A percentile compares a stretch with the other conserved stretches of the same genome.
These are phyloP conservation scores for Paraphoma chrysanthemicola DNA, from an alignment of 2,329 filamentous ascomycete species.

Conservation along the genomic window DNA sequence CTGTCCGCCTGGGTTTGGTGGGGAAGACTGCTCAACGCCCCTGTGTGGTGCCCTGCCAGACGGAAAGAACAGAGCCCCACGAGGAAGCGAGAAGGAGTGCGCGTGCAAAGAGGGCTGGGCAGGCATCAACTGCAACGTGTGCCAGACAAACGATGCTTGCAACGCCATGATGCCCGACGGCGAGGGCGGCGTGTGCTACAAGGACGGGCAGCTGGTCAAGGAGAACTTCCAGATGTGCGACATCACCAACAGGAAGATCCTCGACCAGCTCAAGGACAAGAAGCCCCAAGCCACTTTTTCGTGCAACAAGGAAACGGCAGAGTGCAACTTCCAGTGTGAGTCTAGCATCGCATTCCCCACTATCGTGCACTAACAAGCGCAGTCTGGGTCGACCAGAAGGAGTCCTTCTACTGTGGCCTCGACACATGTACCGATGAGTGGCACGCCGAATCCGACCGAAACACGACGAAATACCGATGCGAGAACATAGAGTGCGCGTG, in stretches of 20 bases:
- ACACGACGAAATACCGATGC: slow-evolving; percentile 85
- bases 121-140: slow-evolving; percentile 97
- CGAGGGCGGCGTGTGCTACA: slow-evolving; percentile 88
- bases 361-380: slow-evolving; percentile 32
- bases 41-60: slow-evolving; percentile 88
- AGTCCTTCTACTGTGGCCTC: slow-evolving; percentile 96
- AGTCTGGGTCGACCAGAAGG: slow-evolving; percentile 94
- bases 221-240: slow-evolving; percentile 98
- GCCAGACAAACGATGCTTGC: slow-evolving; percentile 81
- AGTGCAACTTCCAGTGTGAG: slow-evolving; percentile 95
- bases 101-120: slow-evolving; percentile 92
- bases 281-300: slow-evolving; percentile 94
- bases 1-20: slow-evolving; percentile 91
- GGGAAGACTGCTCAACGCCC: slow-evolving; percentile 89
- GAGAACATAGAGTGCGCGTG: slow-evolving; percentile 85
- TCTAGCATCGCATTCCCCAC: neutral
- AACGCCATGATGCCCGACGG: slow-evolving; percentile 84
- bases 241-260: slow-evolving; percentile 94
- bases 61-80: slow-evolving; percentile 76
- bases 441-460: slow-evolving; percentile 72
- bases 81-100: slow-evolving; percentile 71
- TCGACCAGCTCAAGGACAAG: slow-evolving; percentile 81
- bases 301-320: slow-evolving; percentile 75
- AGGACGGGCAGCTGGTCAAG: slow-evolving; percentile 86
- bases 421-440: slow-evolving; percentile 78